Percentiles rank a stretch among this genome's conserved stretches.
These are phyloP conservation scores for Speleostelium caveatum DNA, from an alignment of 78 protist species.

Conservation along the genomic window DNA sequence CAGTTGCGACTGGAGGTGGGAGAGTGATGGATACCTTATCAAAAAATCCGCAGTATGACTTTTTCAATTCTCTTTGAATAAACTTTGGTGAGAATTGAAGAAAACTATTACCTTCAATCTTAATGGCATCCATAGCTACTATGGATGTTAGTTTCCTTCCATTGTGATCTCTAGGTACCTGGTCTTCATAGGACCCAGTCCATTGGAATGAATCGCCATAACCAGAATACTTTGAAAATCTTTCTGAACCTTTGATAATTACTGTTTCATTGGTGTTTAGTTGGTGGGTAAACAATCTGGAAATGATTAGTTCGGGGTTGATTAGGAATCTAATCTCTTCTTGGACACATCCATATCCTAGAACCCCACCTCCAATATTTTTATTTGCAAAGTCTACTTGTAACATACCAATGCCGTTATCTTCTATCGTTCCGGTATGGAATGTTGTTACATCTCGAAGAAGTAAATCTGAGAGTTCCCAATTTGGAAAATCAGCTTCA, in stretches of 20 bases:
- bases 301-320: conserved; percentile 81
- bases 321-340: conserved; percentile 89
- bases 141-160: conserved; percentile 58
- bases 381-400: conserved; percentile 91
- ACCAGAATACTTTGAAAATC: conserved; percentile 76
- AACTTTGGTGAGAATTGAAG: background rate
- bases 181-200: conserved; percentile 50
- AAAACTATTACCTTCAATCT: background rate
- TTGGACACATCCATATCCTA: conserved; percentile 90
- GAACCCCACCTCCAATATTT: conserved; percentile 90
- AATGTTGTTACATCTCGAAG: conserved; percentile 41
- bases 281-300: conserved; percentile 43
- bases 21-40: conserved; percentile 20
- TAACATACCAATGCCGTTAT: conserved; percentile 39
- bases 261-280: conserved; percentile 79
- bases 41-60: conserved; percentile 71
- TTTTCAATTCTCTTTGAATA: conserved; percentile 75
- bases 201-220: conserved; percentile 71
- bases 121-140: conserved; percentile 84
- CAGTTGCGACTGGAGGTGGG: conserved; percentile 45
- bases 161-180: conserved; percentile 8
- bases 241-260: conserved; percentile 76
- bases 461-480: conserved; percentile 36
- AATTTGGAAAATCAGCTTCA: conserved; percentile 60
- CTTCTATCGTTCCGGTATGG: conserved; percentile 75